Base-by-base conservation (phyloP, 352 stramenopile species). In the Globisporangium sylvaticum region DNA sequence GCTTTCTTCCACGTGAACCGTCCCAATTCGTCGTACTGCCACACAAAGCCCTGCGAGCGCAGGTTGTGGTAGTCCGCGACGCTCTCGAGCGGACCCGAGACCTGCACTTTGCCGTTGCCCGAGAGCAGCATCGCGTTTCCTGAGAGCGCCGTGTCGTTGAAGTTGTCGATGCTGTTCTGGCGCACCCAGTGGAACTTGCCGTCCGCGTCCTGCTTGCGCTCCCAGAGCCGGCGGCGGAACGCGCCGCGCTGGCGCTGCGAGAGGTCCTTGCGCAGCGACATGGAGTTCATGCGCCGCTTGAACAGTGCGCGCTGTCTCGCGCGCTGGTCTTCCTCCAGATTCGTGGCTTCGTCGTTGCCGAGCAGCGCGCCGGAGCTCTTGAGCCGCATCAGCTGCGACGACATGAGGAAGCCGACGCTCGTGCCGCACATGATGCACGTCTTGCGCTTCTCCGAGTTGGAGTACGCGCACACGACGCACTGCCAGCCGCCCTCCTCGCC, bases 121-220 rank as follows among this genome's bases (percentile, higher is more conserved):
- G 72, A 65, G 27, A 80, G 56, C 46, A 68, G 50, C 42, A 66
- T 39, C 32, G 53, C 58, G 25, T 57, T 68, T 65, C 63, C 64
- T 29, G 46, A 42, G 22, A 56, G 54, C 25, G 58, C 42, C 39
- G 42, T 66, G 42, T 72, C 67, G 61, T 69, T 46, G 64, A 71
- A 65, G 48, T 74, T 64, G 50, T 83, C 76, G 6, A 72, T 87
- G 50, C 73, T 88, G 67, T 87, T 83, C 68, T 89, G 80, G 14
- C 83, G 81, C 25, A 88, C 73, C 84, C 84, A 92, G 67, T 85
- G 80, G 71, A 91, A 90, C 68, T 87, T 90, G 67, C 82, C 82
- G 62, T 92, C 81, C 4, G 64, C 24, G 27, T 79, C 64, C 52
- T 79, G 73, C 61, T 86, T 88, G 53, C 84, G 82, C 54, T 84